Evolutionary conservation across 176 grass and related monocot species (phyloP).

Genomic region (bread wheat (Triticum aestivum)): IWGSC_CS_RefSeq_v2.1 NC_057795.1:54225409-54225908

Average conservation of each 20-base stretch:
- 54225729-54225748: conserved; percentile 32
- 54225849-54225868: neutral
- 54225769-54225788: neutral
- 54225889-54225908: conserved; percentile 8
- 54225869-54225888: neutral
- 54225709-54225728: conserved; percentile 1
- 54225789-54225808: conserved; percentile 4
- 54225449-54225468: too few species aligned
- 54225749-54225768: neutral
- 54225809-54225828: neutral
- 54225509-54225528: neutral
- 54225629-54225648: neutral
- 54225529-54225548: neutral
- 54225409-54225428: neutral
- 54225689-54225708: conserved; percentile 19
- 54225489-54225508: neutral
- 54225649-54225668: neutral
- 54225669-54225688: conserved; percentile 24
- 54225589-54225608: neutral
- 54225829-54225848: conserved; percentile 6
- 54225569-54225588: too few species aligned
- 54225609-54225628: neutral
- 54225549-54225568: too few species aligned
- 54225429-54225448: neutral
- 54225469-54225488: neutral